Conservation (phyloP, 2,329 filamentous ascomycete species). For the Fusarium xyrophilum region DNA sequence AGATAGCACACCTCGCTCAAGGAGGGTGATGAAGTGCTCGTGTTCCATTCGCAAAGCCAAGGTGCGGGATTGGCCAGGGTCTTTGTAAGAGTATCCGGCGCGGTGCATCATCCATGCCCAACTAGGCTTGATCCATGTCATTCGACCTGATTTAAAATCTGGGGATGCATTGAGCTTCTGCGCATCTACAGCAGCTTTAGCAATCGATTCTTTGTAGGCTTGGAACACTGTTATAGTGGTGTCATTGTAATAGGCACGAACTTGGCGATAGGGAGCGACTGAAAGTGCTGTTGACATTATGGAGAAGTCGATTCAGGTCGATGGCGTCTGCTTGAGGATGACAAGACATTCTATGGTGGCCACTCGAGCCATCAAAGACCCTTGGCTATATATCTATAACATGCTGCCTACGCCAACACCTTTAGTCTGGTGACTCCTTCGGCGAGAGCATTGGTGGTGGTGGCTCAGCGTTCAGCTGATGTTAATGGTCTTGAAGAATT, state of each 20-base stretch:
- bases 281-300: constrained; percentile 26
- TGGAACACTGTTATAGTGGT: constrained; percentile 67
- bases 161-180: constrained; percentile 62
- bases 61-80: constrained; percentile 60
- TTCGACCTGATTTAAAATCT: constrained; percentile 59
- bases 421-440: constrained; percentile 26
- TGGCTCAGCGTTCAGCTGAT: constrained; percentile 6
- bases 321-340: background rate
- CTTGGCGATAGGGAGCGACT: constrained; percentile 53
- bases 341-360: background rate
- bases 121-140: constrained; percentile 71
- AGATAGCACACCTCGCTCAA: constrained; percentile 49
- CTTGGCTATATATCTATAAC: background rate
- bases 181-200: constrained; percentile 55
- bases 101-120: constrained; percentile 72
- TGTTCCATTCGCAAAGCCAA: constrained; percentile 64
- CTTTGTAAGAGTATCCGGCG: constrained; percentile 65
- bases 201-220: constrained; percentile 63
- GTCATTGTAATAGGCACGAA: constrained; percentile 59
- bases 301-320: background rate
- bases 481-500: fast-evolving
- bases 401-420: background rate
- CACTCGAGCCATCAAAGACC: background rate
- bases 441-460: constrained; percentile 11
- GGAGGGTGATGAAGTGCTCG: constrained; percentile 55